Evolutionary conservation across 495 filamentous ascomycete genomes (phyloP), one percentile per base, ranked within the genome.

Genomic region (Aspergillus indologenus): DNA sequence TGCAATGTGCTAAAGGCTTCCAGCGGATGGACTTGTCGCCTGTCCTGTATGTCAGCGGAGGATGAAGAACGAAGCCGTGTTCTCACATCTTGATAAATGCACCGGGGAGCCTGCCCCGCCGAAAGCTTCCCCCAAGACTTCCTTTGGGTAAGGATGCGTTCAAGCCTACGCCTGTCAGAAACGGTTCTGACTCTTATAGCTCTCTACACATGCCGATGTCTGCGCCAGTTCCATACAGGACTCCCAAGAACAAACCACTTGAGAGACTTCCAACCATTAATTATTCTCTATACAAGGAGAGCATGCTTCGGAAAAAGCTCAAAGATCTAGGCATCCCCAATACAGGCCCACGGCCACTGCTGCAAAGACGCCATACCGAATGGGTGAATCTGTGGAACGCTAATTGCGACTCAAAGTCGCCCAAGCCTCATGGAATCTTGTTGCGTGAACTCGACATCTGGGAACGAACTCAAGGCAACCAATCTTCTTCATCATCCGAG

Each of bases 381-480:
- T 99, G 92, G 92, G 79, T 93, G 62, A 97, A 92, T 45, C 68
- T 98, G 23, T 97, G 90, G 87, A 99, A 99, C 69, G 90, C 95
- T 15, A 98, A 98, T 62, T 93, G 90, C 71, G 94, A 99, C 69
- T 87, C 91, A 2, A 82, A 79, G 54, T 74, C 71, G 4, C 91
- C 90, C 1, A 87, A 88, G 65, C 73, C 79, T 5, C 90, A 90
- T 62, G 69, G 75, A 3, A 87, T 93, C 49, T 66, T 98, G 7
- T 67, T 94, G 26, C 81, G 80, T 6, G 93, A 96, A 56, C 67
- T 98, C 18, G 87, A 92, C 22, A 65, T 81, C 2, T 97, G 94
- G 92, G 94, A 98, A 65, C 76, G 81, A 29, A 92, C 88, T 0
- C 84, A 93, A 59, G 80, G 80, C 29, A 76, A 76, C 3, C 40